A percentile compares a stretch with the other conserved stretches of the same genome.
Conservation (phyloP, 345 rosid genomes). For the Kernera saxatilis region DNA sequence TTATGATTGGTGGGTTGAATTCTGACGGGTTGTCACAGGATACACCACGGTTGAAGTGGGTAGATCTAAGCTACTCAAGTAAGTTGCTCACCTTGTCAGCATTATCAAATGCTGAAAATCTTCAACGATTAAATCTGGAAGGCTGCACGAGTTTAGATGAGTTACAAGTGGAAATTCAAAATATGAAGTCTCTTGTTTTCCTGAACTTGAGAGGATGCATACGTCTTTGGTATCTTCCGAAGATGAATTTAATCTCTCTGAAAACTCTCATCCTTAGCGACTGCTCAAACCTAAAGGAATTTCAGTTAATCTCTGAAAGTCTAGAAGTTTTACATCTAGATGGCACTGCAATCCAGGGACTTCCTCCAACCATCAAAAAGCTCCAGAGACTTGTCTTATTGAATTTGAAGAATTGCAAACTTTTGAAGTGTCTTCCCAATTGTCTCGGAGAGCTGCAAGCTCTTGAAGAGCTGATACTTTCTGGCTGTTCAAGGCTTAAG, state of each 20-base stretch:
- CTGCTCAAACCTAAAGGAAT: neutral
- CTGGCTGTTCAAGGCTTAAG: neutral
- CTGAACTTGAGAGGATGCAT: neutral
- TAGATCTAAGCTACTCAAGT: neutral
- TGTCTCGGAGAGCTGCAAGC: neutral
- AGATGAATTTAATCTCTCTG: neutral
- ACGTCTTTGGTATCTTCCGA: neutral
- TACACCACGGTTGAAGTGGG: neutral
- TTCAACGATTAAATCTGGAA: neutral
- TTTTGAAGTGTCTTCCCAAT: neutral
- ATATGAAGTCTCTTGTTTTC: neutral
- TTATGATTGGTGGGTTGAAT: neutral
- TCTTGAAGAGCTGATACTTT: neutral
- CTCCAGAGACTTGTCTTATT: neutral
- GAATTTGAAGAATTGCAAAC: neutral
- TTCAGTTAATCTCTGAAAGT: neutral
- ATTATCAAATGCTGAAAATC: neutral
- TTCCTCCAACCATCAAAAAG: neutral
- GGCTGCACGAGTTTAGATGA: neutral
- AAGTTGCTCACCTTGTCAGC: neutral
- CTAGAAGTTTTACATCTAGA: neutral
- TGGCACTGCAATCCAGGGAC: constrained; percentile 11
- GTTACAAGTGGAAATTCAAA: neutral
- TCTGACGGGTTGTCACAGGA: neutral
- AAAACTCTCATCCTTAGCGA: constrained; percentile 1